Evolutionary conservation across 345 rosid species (phyloP), one percentile per base, ranked within the genome.

Genomic region (Ailanthus altissimus): DNA sequence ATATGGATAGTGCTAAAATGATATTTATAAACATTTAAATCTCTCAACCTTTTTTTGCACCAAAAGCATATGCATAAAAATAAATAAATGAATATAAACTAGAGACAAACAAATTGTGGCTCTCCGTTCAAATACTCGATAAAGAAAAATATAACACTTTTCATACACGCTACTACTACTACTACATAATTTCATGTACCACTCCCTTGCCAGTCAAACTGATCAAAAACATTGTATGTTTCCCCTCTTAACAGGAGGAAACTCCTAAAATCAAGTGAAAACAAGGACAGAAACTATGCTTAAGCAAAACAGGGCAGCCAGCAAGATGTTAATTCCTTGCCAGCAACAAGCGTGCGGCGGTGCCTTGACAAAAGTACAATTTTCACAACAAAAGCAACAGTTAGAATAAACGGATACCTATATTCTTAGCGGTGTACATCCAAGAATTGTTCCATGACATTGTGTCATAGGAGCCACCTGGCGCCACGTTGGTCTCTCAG

Each of bases 371-470:
- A 65, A 73, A 64, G 60, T 69, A 74, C 60, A 71, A 75, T 59
- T 79, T 73, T 65, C 76, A 82, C 79, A 80, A 66, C 51, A 63
- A 56, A 32, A 76, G 65, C 70, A 21, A 47, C 49, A 50, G 58
- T 65, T 59, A 75, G 72, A 72, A 73, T 51, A 12, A 51, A 61
- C 38, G 54, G 45, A 70, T 20, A 46, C 46, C 84, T 89, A 95
- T 53, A 95, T 90, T 83, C 89, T 90, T 82, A 95, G 85, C 83
- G 85, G 92, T 13, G 97, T 84, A 75, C 94, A 93, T 15, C 99
- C 97, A 56, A 85, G 88, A 61, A 92, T 88, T 28, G 98, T 95
- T 71, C 99, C 99, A 5, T 88, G 90, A 80, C 98, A 91, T 67
- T 77, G 79, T 5, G 93, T 89, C 99, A 96, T 96, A 4, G 93